phyloP scores from a whole-genome alignment of 2,329 filamentous ascomycete species.

The Claviceps citrina region DNA sequence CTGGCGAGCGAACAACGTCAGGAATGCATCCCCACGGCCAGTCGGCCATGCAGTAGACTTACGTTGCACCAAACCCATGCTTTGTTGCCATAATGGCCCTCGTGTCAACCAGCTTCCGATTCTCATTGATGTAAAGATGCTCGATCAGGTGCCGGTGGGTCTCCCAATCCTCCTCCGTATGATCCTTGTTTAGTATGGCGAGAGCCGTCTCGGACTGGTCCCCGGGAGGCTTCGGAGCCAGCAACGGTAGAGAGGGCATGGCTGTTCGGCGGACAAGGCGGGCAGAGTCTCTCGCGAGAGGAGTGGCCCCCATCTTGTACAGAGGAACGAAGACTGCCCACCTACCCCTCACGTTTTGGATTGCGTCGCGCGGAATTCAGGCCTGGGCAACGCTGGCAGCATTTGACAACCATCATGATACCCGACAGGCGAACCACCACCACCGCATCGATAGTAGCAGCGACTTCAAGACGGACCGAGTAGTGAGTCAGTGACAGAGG shows the following conservation, averaged over 20 bases:
- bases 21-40: neutral
- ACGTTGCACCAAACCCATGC: constrained; percentile 23
- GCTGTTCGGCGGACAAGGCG: too few species aligned
- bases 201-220: constrained; percentile 11
- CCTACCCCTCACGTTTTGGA: neutral
- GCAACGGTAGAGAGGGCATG: constrained; percentile 14
- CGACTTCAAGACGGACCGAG: too few species aligned
- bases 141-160: constrained; percentile 18
- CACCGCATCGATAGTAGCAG: neutral
- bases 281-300: neutral
- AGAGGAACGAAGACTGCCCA: neutral
- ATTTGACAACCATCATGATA: neutral
- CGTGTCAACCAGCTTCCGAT: constrained; percentile 21
- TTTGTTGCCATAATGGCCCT: constrained; percentile 20
- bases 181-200: constrained; percentile 18
- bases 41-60: constrained; percentile 12
- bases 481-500: too few species aligned
- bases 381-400: neutral
- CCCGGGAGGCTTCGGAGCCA: constrained; percentile 21
- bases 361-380: neutral
- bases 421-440: neutral
- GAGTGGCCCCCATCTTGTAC: neutral
- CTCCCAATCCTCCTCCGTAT: constrained; percentile 22
- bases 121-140: constrained; percentile 20
- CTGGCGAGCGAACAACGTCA: neutral